phyloP scores from a whole-genome alignment of 495 filamentous ascomycete species.

The Massariosphaeria phaeospora region DNA sequence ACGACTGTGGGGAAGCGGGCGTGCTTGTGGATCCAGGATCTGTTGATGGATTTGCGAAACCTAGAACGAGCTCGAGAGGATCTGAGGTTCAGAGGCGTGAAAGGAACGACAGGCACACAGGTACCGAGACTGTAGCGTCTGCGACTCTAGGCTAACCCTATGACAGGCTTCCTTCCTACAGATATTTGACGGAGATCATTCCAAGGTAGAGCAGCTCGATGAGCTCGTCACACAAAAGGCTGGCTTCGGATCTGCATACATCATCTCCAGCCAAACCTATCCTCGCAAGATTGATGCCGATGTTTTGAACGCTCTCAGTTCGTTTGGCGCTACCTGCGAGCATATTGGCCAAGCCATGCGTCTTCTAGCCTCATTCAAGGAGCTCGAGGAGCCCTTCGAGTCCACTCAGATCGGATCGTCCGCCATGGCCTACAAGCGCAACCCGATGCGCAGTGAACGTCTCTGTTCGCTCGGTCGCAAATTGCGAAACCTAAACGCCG shows the following conservation, averaged over 20 bases:
- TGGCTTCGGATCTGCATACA: constrained; percentile 69
- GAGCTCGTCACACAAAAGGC: constrained; percentile 77
- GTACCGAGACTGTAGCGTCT: neutral
- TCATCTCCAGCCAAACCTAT: constrained; percentile 74
- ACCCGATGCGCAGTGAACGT: constrained; percentile 85
- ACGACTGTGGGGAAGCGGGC: constrained; percentile 82
- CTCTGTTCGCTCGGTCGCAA: constrained; percentile 71
- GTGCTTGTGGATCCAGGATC: constrained; percentile 80
- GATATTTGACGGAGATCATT: constrained; percentile 74
- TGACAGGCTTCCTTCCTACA: constrained; percentile 65
- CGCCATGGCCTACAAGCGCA: constrained; percentile 77
- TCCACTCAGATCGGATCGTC: constrained; percentile 56
- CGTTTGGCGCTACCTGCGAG: constrained; percentile 78
- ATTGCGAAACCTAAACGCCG: constrained; percentile 60
- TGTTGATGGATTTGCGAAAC: constrained; percentile 80
- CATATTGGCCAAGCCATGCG: constrained; percentile 70
- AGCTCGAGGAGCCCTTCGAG: constrained; percentile 92
- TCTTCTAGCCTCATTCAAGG: constrained; percentile 71
- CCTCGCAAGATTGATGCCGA: constrained; percentile 80
- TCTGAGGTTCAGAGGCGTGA: constrained; percentile 70
- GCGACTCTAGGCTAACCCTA: neutral
- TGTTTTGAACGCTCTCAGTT: constrained; percentile 72
- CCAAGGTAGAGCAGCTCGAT: constrained; percentile 68
- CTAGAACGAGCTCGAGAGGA: constrained; percentile 68
- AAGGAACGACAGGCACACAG: constrained; percentile 66